Percentiles rank a stretch among this genome's conserved stretches.
Evolutionary conservation across 768 basidiomycete genomes (phyloP).

Genomic region (Boletus sp.): DNA sequence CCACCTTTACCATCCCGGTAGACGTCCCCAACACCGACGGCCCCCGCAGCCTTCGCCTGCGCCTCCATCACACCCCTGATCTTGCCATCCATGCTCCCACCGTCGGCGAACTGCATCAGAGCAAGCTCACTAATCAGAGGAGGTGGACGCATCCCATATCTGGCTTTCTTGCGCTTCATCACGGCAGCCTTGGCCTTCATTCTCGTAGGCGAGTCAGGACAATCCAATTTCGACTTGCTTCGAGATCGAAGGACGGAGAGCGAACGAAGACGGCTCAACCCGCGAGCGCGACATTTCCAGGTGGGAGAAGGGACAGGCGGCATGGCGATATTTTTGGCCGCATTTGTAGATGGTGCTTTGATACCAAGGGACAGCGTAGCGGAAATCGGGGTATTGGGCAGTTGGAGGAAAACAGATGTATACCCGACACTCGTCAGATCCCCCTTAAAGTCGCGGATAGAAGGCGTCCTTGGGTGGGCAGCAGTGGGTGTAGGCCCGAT

Average conservation of each 20-base stretch:
- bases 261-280: conserved; percentile 48
- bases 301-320: conserved; percentile 9
- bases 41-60: conserved; percentile 47
- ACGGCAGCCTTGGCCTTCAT: conserved; percentile 19
- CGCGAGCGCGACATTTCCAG: conserved; percentile 27
- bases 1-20: conserved; percentile 60
- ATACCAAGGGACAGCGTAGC: conserved; percentile 12
- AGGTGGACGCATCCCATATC: conserved; percentile 43
- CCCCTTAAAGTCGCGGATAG: conserved; percentile 43
- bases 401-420: conserved; percentile 59
- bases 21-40: conserved; percentile 43
- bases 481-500: conserved; percentile 41
- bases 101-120: conserved; percentile 66
- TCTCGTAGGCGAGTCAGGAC: conserved; percentile 26
- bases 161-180: conserved; percentile 53
- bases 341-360: conserved; percentile 3
- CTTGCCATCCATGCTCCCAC: conserved; percentile 56
- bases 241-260: conserved; percentile 46
- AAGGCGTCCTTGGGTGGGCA: conserved; percentile 35
- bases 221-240: conserved; percentile 35
- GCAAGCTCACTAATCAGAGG: conserved; percentile 65
- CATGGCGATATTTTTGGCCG: conserved; percentile 19
- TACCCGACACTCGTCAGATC: conserved; percentile 64
- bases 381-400: conserved; percentile 47
- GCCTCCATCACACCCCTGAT: conserved; percentile 51